Evolutionary conservation across 805 yeast genomes (phyloP), one percentile per base, ranked within the genome.

Genomic region (Brettanomyces naardenensis): DNA sequence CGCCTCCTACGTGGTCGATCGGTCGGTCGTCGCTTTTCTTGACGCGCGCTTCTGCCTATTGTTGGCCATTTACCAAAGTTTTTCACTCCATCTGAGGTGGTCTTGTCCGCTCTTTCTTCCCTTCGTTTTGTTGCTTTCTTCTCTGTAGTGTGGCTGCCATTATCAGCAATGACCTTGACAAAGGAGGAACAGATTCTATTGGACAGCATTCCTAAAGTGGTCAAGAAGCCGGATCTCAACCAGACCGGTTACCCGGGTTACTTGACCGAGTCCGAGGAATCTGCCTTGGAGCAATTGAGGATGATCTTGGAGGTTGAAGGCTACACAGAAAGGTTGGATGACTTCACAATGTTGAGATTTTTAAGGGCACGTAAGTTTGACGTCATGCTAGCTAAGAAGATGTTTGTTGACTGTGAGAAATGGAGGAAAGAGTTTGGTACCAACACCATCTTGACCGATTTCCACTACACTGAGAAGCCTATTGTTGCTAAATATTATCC

Each of bases 341-440:
- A 86, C 52, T 86, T 95, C 13, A 73, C 92, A 3, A 64, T 83
- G 46, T 68, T 75, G 46, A 79, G 98, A 51, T 92, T 92, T 63
- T 68, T 92, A 46, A 78, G 97, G 56, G 98, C 98, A 7, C 79
- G 98, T 64, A 89, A 88, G 70, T 92, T 92, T 56, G 96, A 88
- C 52, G 68, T 89, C 23, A 71, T 66, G 42, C 75, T 79, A 53
- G 84, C 98, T 21, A 71, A 73, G 53, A 75, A 71, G 44, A 92
- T 92, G 98, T 88, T 71, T 57, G 75, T 69, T 42, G 78, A 73
- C 44, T 89, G 96, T 63, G 96, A 92, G 65, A 75, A 73, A 44
- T 92, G 98, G 98, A 79, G 98, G 61, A 65, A 73, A 54, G 84
- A 79, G 44, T 87, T 71, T 49, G 96, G 95, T 44, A 77, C 88